phyloP scores from a whole-genome alignment of 2,329 filamentous ascomycete species.

The Aspergillus sp. region DNA sequence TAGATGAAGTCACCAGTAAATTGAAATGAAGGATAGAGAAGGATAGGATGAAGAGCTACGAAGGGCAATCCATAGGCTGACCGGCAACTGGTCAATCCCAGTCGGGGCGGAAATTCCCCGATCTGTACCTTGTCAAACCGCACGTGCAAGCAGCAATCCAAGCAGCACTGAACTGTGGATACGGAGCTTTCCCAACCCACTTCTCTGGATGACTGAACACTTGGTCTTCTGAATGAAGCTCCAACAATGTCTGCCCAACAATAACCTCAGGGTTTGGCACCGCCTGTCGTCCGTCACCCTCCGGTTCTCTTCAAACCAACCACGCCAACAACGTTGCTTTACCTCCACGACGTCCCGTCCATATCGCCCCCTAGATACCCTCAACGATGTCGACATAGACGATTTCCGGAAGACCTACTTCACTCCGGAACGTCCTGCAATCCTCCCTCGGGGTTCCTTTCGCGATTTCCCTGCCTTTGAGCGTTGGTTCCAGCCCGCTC shows the following conservation, averaged over 20 bases:
- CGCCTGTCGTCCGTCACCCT: constrained; percentile 8
- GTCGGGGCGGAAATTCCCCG: constrained; percentile 15
- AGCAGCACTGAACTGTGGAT: background rate
- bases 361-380: constrained; percentile 31
- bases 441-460: constrained; percentile 52
- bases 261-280: constrained; percentile 17
- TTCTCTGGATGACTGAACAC: background rate
- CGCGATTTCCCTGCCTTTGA: constrained; percentile 53
- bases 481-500: constrained; percentile 60
- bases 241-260: constrained; percentile 25
- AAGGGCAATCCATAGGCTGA: no score
- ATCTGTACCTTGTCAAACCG: background rate
- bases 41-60: background rate
- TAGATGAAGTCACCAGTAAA: background rate
- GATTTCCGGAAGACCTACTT: constrained; percentile 60
- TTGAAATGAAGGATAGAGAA: background rate
- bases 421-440: constrained; percentile 53
- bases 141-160: background rate
- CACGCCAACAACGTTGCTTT: constrained; percentile 2
- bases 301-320: background rate
- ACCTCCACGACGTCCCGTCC: constrained; percentile 6
- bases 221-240: constrained; percentile 30
- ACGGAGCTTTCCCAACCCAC: background rate
- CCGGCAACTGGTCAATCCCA: background rate
- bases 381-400: constrained; percentile 41